Base-by-base conservation (phyloP, 805 yeast species). In the Wickerhamomyces queroliae region DNA sequence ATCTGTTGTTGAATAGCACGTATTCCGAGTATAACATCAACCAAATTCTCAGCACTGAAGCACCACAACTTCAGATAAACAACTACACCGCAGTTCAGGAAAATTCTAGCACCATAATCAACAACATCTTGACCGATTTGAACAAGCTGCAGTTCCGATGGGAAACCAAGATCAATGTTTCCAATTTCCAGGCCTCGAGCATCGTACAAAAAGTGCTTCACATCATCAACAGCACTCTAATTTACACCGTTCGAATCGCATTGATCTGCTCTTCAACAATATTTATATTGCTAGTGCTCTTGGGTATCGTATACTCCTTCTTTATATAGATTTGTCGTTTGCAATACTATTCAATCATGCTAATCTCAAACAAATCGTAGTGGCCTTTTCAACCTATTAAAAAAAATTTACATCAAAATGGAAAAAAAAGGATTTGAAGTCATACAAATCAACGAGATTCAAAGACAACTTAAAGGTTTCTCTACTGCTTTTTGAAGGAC, bases 301-400 rank as follows among this genome's bases (percentile, higher is more conserved):
- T 46, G n/a, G 50, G 50, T 2, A 38, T 37, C 6, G 31, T 46
- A 5, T 42, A 40, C 22, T 32, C 50, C n/a, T 18, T 46, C 17
- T 27, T 31, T 7, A 35, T 40, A 27, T 39, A 36, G 23, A 12
- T 3, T 29, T 18, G 26, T 23, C 11, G 10, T 23, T 11, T 8
- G 25, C 16, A 30, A n/a, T 26, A 26, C 12, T 19, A 17, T 13
- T 24, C 21, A 22, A 26, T n/a, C 33, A 17, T 19, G 23, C 18
- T 25, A 17, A 15, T 22, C 11, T 28, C 12, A 26, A 18, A 26
- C 18, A 19, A 31, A 19, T 31, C 23, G 17, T 16, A 28, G 31
- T 28, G 31, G 31, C 31, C 31, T 17, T 28, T 28, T 5, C 20
- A 7, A 7, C 11, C 13, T 13, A 11, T 25, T 25, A 22, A 33